Evolutionary conservation across 371 early-diverging fungal genomes (phyloP).

Genomic region (Mortierella sp.): DNA sequence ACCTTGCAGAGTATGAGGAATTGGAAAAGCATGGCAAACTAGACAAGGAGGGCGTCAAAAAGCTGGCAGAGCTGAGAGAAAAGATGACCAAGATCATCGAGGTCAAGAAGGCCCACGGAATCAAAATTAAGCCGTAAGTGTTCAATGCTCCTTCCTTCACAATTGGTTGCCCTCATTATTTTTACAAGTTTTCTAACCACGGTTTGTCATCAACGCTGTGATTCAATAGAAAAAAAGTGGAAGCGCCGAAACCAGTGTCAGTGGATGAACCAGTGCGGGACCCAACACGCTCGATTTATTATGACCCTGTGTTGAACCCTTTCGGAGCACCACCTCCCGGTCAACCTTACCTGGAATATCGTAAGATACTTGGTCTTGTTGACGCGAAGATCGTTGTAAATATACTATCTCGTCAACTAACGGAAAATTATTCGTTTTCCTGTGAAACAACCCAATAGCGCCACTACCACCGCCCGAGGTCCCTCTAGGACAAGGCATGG

Average conservation of each 20-base stretch:
- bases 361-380: conserved; percentile 20
- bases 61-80: conserved; percentile 60
- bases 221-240: conserved; percentile 35
- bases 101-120: conserved; percentile 61
- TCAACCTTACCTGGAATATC: conserved; percentile 57
- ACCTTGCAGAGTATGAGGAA: conserved; percentile 64
- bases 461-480: conserved; percentile 24
- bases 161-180: background rate
- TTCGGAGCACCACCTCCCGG: conserved; percentile 61
- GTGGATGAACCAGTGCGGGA: conserved; percentile 46
- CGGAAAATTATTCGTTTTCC: background rate
- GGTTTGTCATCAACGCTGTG: background rate
- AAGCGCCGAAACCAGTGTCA: conserved; percentile 28
- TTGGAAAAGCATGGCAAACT: conserved; percentile 64
- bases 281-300: conserved; percentile 59
- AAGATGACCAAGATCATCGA: conserved; percentile 65
- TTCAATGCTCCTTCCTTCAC: background rate
- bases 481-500: conserved; percentile 18
- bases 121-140: conserved; percentile 48
- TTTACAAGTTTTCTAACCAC: background rate
- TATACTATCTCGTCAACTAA: background rate
- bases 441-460: conserved; percentile 11
- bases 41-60: conserved; percentile 65
- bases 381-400: background rate
- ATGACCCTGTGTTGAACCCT: conserved; percentile 59